Percentiles rank a stretch among this genome's conserved stretches.
Conservation (phyloP, 192 early-diverging fungal species). For the Ambispora gerdemannii region DNA sequence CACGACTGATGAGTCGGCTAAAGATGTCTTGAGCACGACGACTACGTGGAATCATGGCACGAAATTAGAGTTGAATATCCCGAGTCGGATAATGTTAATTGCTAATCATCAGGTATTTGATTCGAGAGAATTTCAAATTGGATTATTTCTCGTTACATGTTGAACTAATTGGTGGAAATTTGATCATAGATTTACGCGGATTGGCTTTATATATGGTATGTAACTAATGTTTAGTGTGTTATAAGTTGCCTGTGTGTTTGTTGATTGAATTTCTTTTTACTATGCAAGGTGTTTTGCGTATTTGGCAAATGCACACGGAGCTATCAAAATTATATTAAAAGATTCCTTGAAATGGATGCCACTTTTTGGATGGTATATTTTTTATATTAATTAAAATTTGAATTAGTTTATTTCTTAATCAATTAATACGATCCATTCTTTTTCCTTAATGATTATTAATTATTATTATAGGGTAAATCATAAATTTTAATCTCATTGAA, state of each 20-base stretch:
- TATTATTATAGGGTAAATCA: too few relatives aligned
- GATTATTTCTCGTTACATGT: background rate
- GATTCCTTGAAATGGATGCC: conserved; percentile 77
- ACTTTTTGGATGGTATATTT: conserved; percentile 73
- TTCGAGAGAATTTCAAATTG: background rate
- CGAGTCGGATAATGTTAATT: conserved; percentile 46
- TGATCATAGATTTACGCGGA: conserved; percentile 55
- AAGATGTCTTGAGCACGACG: conserved; percentile 34
- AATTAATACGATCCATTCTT: background rate
- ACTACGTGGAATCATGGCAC: conserved; percentile 20
- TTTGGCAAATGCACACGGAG: conserved; percentile 68
- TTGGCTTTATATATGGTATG: conserved; percentile 67
- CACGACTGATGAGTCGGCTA: conserved; percentile 42
- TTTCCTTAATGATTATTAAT: background rate
- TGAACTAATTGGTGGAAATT: background rate
- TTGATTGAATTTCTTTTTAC: background rate
- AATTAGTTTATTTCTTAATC: too few relatives aligned
- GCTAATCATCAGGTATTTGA: conserved; percentile 56
- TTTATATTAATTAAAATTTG: conserved; percentile 4
- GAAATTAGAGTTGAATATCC: conserved; percentile 42
- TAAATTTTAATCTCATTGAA: too few relatives aligned
- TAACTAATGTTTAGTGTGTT: too few relatives aligned
- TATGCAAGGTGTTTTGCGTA: conserved; percentile 51
- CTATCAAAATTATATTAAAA: conserved; percentile 91
- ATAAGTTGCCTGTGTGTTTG: too few relatives aligned